Percentiles rank a stretch among this genome's conserved stretches.
phyloP scores from a whole-genome alignment of 2,329 filamentous ascomycete genomes.

The Chaetomium olivaceum region DNA sequence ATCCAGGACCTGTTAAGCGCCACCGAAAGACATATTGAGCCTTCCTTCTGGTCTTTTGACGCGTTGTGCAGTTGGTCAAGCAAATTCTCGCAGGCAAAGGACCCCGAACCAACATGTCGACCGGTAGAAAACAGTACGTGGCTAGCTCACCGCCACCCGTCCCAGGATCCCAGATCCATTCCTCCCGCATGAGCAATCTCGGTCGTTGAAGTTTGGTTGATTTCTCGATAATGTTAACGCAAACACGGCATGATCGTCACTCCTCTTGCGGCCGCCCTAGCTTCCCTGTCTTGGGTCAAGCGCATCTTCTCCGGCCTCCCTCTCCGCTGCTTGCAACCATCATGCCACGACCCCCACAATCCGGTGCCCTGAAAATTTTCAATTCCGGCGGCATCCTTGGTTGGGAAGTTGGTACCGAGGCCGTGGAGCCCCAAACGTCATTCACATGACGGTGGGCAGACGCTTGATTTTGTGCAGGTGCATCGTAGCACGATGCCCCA shows the following conservation, averaged over 20 bases:
- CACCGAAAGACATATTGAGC: neutral
- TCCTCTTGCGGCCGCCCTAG: neutral
- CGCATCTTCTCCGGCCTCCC: neutral
- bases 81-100: neutral
- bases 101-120: slow-evolving; percentile 12
- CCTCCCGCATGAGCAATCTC: neutral
- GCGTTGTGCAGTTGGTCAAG: neutral
- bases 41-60: neutral
- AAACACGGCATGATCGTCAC: neutral
- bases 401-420: neutral
- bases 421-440: neutral
- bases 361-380: neutral
- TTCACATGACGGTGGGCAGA: slow-evolving; percentile 13
- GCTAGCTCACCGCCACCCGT: slow-evolving; percentile 11
- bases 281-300: neutral
- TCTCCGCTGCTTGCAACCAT: neutral
- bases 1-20: slow-evolving; percentile 3
- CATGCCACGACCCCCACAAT: neutral
- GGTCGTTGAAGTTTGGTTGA: neutral
- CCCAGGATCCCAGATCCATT: slow-evolving; percentile 6
- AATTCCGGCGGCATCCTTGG: neutral
- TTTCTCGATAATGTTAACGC: neutral
- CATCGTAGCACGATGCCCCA: neutral
- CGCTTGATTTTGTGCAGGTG: slow-evolving; percentile 6
- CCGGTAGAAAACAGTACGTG: neutral